Evolutionary conservation across 345 rosid genomes (phyloP), one percentile per base, ranked within the genome.

Genomic region (Populus nigra): DNA sequence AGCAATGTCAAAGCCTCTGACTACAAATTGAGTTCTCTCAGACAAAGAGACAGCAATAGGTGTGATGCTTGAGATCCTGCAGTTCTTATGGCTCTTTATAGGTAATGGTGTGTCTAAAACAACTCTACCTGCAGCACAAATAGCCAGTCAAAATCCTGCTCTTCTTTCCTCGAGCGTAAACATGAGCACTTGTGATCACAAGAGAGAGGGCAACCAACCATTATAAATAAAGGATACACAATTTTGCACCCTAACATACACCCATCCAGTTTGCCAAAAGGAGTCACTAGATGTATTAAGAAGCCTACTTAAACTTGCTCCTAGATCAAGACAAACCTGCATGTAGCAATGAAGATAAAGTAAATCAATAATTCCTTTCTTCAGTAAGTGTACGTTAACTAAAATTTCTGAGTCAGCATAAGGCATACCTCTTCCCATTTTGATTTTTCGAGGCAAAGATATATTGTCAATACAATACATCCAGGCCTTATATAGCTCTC

Each of bases 401-500:
- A 22, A 23, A 41, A 36, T 62, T 72, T 72, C 71, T 69, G 76
- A 49, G 36, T 69, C 31, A 61, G 63, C 18, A 65, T 9, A 77
- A 81, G 76, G 74, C 92, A 84, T 83, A 96, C 99, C 84, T 96
- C 95, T 75, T 91, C 93, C 99, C 99, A 96, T 76, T 88, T 91
- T 76, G 89, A 86, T 83, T 90, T 92, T 27, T 87, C 76, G 80
- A 91, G 92, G 80, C 94, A 89, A 84, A 96, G 94, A 87, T 96
- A 92, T 61, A 92, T 74, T 5, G 99, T 93, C 75, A 96, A 80
- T 79, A 96, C 80, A 38, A 96, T 86, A 83, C 99, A 96, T 62
- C 99, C 99, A 49, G 99, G 99, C 81, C 97, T 90, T 73, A 96
- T 96, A 87, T 96, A 92, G 90, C 99, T 92, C 93, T 93, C 99